These are phyloP conservation scores for Pinus taeda DNA, from an alignment of 75 land plant genomes.

Conservation along the genomic window DNA sequence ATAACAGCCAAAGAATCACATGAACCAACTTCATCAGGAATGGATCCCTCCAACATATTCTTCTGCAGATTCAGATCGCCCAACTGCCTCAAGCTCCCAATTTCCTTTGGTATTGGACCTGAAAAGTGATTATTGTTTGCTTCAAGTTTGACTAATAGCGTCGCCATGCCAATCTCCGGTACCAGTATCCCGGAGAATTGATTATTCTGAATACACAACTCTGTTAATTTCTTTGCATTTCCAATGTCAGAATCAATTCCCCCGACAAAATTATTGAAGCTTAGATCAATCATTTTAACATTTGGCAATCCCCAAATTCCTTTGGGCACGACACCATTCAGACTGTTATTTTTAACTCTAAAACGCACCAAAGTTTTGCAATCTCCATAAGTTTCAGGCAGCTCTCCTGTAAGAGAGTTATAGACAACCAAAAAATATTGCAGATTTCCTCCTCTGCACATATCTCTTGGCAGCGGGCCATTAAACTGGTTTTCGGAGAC, in stretches of 20 bases:
- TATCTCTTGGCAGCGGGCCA: constrained; percentile 41
- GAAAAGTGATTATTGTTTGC: constrained; percentile 53
- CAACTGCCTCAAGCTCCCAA: constrained; percentile 55
- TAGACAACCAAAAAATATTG: constrained; percentile 42
- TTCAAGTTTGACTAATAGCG: constrained; percentile 54
- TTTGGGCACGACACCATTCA: constrained; percentile 60
- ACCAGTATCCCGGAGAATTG: constrained; percentile 43
- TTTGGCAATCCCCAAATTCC: constrained; percentile 52
- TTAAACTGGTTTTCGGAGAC: constrained; percentile 64
- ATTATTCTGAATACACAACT: constrained; percentile 8
- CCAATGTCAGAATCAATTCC: constrained; percentile 24
- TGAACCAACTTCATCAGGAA: constrained; percentile 48
- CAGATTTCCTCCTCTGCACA: constrained; percentile 58
- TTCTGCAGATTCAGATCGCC: constrained; percentile 39
- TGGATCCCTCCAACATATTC: constrained; percentile 46
- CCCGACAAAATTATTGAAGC: constrained; percentile 58
- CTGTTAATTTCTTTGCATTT: constrained; percentile 3
- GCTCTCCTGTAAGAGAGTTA: constrained; percentile 40
- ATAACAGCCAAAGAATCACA: constrained; percentile 38
- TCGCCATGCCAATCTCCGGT: constrained; percentile 36
- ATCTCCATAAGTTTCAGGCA: constrained; percentile 39
- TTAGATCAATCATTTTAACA: constrained; percentile 56
- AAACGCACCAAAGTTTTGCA: constrained; percentile 41
- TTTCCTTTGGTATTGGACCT: constrained; percentile 24
- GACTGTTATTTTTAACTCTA: constrained; percentile 39